Conservation (phyloP, 495 filamentous ascomycete species). For the Penicillium mononematosum region DNA sequence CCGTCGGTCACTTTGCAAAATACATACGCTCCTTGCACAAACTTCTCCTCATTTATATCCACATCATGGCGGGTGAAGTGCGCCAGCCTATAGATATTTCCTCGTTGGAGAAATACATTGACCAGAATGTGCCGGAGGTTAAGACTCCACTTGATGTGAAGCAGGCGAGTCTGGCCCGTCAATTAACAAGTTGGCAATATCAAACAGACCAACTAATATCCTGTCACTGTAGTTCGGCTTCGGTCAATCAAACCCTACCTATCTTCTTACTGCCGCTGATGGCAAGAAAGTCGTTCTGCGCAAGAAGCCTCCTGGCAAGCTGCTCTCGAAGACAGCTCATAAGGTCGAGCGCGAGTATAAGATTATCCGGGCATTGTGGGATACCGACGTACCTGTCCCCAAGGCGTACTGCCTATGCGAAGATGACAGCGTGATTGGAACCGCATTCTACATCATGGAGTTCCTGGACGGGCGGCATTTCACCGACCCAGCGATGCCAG, state of each 20-base stretch:
- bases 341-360: conserved; percentile 93
- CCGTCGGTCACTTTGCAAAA: background rate
- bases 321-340: conserved; percentile 90
- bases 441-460: conserved; percentile 94
- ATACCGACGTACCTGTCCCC: conserved; percentile 83
- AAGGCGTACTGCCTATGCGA: conserved; percentile 83
- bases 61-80: conserved; percentile 78
- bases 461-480: conserved; percentile 91
- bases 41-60: background rate
- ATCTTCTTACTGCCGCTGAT: conserved; percentile 72
- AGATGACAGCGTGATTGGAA: conserved; percentile 75
- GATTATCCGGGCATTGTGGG: conserved; percentile 77
- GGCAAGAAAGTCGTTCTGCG: conserved; percentile 76
- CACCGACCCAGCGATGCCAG: conserved; percentile 80
- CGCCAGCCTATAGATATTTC: conserved; percentile 83
- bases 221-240: conserved; percentile 72
- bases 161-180: conserved; percentile 58
- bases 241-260: conserved; percentile 96
- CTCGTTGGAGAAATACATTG: conserved; percentile 75
- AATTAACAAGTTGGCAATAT: background rate
- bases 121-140: conserved; percentile 72
- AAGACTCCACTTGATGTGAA: conserved; percentile 79
- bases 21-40: background rate
- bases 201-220: background rate
- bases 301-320: conserved; percentile 91